Evolutionary conservation across 257 asterid genomes (phyloP).

Genomic region (Sherardia arvensis): DNA sequence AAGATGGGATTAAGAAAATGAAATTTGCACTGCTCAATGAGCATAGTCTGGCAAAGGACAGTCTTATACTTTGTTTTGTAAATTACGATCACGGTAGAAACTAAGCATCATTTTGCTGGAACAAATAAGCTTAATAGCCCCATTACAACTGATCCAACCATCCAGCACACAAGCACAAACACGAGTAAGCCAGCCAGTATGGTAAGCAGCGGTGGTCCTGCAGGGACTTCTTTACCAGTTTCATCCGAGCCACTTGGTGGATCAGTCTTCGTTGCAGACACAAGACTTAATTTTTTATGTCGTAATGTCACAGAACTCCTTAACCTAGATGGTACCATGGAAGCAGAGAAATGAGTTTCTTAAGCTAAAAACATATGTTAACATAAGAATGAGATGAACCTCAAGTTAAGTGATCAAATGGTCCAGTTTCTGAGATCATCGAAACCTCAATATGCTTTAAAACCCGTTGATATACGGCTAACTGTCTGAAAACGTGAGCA

Average conservation of each 20-base stretch:
- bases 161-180: constrained; percentile 35
- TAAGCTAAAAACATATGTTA: background rate
- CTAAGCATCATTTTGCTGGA: background rate
- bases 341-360: background rate
- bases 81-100: background rate
- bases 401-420: background rate
- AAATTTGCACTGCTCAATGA: background rate
- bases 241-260: constrained; percentile 33
- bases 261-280: constrained; percentile 37
- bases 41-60: background rate
- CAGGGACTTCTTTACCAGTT: constrained; percentile 18
- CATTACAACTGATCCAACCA: constrained; percentile 37
- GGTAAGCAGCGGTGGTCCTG: constrained; percentile 67
- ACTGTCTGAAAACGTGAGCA: background rate
- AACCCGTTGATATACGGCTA: too few species aligned
- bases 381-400: background rate
- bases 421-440: background rate
- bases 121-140: constrained; percentile 48
- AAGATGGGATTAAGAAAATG: background rate
- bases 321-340: constrained; percentile 24
- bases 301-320: constrained; percentile 17
- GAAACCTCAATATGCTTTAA: background rate
- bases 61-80: background rate
- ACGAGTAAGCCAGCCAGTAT: constrained; percentile 66
- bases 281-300: constrained; percentile 15